These are phyloP conservation scores for Chloranthus sessilifolius DNA, from an alignment of 164 flowering plant genomes.

Conservation along the genomic window DNA sequence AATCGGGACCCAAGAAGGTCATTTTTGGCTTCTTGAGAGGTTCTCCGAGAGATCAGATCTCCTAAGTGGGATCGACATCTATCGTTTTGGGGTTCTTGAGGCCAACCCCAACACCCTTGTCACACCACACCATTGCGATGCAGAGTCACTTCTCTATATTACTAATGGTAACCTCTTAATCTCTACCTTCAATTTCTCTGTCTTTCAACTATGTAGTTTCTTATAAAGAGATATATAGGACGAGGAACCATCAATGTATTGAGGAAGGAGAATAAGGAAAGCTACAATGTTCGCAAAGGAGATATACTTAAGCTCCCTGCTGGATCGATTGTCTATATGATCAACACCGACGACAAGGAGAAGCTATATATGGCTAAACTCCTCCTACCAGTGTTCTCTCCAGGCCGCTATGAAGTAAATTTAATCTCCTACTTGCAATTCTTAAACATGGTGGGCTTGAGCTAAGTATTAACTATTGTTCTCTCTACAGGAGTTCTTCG, in stretches of 20 bases:
- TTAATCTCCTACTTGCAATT: no score
- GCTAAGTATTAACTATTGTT: not conserved
- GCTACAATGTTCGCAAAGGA: slow-evolving; percentile 14
- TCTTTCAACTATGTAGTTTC: not conserved
- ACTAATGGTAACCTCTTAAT: slow-evolving; percentile 7
- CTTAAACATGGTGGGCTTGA: not conserved
- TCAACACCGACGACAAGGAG: slow-evolving; percentile 15
- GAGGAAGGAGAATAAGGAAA: slow-evolving; percentile 10
- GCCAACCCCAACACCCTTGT: slow-evolving; percentile 7
- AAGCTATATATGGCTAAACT: slow-evolving; percentile 14
- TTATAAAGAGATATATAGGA: slow-evolving; percentile 6
- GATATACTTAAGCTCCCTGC: slow-evolving; percentile 17
- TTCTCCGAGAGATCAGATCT: slow-evolving; percentile 5
- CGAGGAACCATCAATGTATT: slow-evolving; percentile 10
- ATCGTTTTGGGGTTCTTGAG: slow-evolving; percentile 4
- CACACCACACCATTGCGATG: slow-evolving; percentile 12
- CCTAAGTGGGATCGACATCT: slow-evolving; percentile 7
- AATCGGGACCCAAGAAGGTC: slow-evolving; percentile 9
- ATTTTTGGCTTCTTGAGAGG: not conserved
- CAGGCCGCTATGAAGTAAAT: slow-evolving; percentile 14
- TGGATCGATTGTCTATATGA: slow-evolving; percentile 9
- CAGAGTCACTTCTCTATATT: slow-evolving; percentile 6
- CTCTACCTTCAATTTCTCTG: not conserved
- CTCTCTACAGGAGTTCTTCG: slow-evolving; percentile 34
- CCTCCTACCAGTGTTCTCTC: slow-evolving; percentile 9